A percentile compares a stretch with the other conserved stretches of the same genome.
Evolutionary conservation across 2,329 filamentous ascomycete genomes (phyloP).

Genomic region (Chrysosporium keratinophilum): DNA sequence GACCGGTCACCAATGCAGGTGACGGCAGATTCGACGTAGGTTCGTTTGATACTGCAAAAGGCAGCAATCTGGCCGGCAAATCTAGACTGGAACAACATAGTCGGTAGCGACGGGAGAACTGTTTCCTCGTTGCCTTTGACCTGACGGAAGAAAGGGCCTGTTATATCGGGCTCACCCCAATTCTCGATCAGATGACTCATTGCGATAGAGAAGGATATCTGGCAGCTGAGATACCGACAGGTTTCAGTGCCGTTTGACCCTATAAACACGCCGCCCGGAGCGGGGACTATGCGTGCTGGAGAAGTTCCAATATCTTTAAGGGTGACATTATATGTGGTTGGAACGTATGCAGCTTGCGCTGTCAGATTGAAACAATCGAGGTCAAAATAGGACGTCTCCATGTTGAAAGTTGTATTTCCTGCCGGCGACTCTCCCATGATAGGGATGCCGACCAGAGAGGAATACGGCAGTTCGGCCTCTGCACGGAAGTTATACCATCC

Average conservation of each 20-base stretch:
- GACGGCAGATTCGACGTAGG: constrained; percentile 13
- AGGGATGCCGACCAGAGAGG: constrained; percentile 11
- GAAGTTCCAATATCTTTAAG: background rate
- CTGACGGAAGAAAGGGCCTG: too few relatives aligned
- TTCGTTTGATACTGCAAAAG: constrained; percentile 8
- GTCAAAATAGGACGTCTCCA: constrained; percentile 15
- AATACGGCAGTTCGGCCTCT: background rate
- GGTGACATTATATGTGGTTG: background rate
- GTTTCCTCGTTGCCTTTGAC: constrained; percentile 10
- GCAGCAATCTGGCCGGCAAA: background rate
- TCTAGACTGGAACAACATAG: constrained; percentile 9
- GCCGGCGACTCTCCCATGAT: background rate
- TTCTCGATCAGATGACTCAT: constrained; percentile 8
- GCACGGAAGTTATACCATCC: constrained; percentile 8
- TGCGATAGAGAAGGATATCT: constrained; percentile 8
- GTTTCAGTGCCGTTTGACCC: constrained; percentile 4
- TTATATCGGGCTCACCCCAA: too few relatives aligned
- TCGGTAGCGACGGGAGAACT: background rate
- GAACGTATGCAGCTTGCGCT: background rate
- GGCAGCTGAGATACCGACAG: background rate
- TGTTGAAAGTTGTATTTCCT: constrained; percentile 13
- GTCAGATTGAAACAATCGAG: constrained; percentile 9
- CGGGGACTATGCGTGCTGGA: background rate
- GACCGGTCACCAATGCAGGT: constrained; percentile 4
- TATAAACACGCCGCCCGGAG: constrained; percentile 1